Evolutionary conservation across 2,329 filamentous ascomycete genomes (phyloP).

Genomic region (Neospermospora avenae): DNA sequence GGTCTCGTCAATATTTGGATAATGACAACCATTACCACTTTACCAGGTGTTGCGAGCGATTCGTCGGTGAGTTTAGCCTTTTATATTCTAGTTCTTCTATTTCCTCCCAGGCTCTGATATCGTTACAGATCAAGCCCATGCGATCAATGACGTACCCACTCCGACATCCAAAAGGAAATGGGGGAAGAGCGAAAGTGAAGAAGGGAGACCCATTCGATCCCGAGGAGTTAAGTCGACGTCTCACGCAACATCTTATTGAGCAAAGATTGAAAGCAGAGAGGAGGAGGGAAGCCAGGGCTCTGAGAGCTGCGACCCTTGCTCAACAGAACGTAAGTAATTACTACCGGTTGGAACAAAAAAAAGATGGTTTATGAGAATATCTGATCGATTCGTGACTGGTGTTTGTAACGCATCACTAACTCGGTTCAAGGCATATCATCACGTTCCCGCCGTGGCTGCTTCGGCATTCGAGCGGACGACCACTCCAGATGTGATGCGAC

Average conservation of each 20-base stretch:
- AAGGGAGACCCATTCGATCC: conserved; percentile 46
- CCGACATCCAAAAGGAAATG: conserved; percentile 18
- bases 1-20: neutral
- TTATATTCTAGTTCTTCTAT: no score
- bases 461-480: conserved; percentile 53
- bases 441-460: conserved; percentile 53
- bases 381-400: neutral
- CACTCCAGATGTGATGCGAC: conserved; percentile 42
- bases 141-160: conserved; percentile 30
- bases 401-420: neutral
- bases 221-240: conserved; percentile 51
- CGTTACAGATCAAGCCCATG: conserved; percentile 21
- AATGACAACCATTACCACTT: conserved; percentile 3
- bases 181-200: conserved; percentile 27
- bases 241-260: conserved; percentile 49
- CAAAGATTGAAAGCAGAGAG: conserved; percentile 41
- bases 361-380: neutral
- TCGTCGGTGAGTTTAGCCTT: conserved; percentile 6
- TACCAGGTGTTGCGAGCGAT: neutral
- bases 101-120: conserved; percentile 9
- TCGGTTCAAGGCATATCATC: conserved; percentile 39
- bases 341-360: neutral
- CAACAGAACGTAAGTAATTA: conserved; percentile 11
- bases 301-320: conserved; percentile 17
- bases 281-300: conserved; percentile 22